Percentiles rank a stretch among this genome's conserved stretches.
These are phyloP conservation scores for Trichoderma cornu-damae DNA, from an alignment of 2,329 filamentous ascomycete species.

Conservation along the genomic window DNA sequence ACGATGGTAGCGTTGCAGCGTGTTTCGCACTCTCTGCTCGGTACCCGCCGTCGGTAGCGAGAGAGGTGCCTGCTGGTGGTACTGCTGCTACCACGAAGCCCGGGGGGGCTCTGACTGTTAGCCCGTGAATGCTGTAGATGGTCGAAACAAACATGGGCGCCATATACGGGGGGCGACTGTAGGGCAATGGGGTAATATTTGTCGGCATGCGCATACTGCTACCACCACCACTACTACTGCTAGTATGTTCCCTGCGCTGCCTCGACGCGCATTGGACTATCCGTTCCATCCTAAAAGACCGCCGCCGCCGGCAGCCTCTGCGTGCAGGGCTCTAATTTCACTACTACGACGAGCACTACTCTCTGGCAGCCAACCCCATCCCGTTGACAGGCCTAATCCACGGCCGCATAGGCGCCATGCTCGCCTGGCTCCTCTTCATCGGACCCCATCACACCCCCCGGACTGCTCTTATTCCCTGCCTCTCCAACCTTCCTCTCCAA, in stretches of 20 bases:
- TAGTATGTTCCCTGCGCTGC: slow-evolving; percentile 8
- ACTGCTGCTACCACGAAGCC: not conserved
- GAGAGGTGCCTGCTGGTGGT: too few relatives aligned
- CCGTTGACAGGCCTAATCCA: slow-evolving; percentile 41
- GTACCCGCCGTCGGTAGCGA: slow-evolving; percentile 11
- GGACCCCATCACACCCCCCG: slow-evolving; percentile 28
- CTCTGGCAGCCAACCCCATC: slow-evolving; percentile 36
- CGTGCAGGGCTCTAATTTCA: slow-evolving; percentile 40
- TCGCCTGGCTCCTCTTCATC: slow-evolving; percentile 33
- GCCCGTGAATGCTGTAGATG: slow-evolving; percentile 13
- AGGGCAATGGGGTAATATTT: too few relatives aligned
- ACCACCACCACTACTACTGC: too few relatives aligned
- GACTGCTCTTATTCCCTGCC: slow-evolving; percentile 18
- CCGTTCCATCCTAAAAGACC: slow-evolving; percentile 14
- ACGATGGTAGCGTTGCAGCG: slow-evolving; percentile 8
- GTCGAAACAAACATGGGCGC: slow-evolving; percentile 7
- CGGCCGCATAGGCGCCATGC: slow-evolving; percentile 41
- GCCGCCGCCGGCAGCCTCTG: slow-evolving; percentile 14
- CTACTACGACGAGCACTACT: too few relatives aligned
- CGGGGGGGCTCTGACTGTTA: not conserved
- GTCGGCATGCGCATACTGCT: slow-evolving; percentile 1
- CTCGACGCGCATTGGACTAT: slow-evolving; percentile 11
- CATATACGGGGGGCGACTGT: slow-evolving; percentile 4
- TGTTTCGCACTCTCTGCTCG: not conserved
- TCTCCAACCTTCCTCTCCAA: slow-evolving; percentile 9